Evolutionary conservation across 768 basidiomycete species (phyloP), one percentile per base, ranked within the genome.

Genomic region (Suillus occidentalis): DNA sequence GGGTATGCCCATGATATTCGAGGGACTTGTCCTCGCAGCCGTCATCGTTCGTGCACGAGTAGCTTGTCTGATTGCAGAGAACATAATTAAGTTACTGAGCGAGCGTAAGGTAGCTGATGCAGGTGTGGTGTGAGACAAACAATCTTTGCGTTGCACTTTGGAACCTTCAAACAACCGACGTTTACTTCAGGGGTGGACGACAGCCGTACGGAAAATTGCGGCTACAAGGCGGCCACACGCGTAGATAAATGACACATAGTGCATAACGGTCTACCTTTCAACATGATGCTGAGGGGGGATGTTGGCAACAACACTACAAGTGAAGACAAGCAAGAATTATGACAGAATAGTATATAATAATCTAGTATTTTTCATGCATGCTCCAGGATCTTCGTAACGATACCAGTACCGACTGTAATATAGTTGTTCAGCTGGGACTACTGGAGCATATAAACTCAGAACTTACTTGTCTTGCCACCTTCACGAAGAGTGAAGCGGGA

Each of bases 401-500:
- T 88, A 71, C 97, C 97, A 67, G 97, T 99, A 64, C 94, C 96
- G 73, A 98, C 92, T 94, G 49, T 61, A 40, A 47, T 45, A 60
- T 58, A 22, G 28, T 77, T 49, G 72, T 66, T 43, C 13, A 10
- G 12, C 61, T 69, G 42, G 62, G 43, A 63, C 55, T 56, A 25
- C 2, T 58, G 6, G 18, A 57, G 6, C 20, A 49, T 42, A 52
- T 34, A 37, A 45, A n/a, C n/a, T 25, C 47, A 59, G 20, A 22
- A 69, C 89, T 79, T 71, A 94, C 92, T 85, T 12, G 97, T 98
- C 81, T 89, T 96, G 73, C 94, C 93, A 69, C 94, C 95, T 78
- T 97, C 95, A 69, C 95, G 90, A 65, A 97, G 86, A 31, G 96
- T 98, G 81, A 98, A 97, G 60, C 83, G 87, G 65, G 90, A 89